Evolutionary conservation across 495 filamentous ascomycete species (phyloP).

Genomic region (Friedmanniomyces simplex): DNA sequence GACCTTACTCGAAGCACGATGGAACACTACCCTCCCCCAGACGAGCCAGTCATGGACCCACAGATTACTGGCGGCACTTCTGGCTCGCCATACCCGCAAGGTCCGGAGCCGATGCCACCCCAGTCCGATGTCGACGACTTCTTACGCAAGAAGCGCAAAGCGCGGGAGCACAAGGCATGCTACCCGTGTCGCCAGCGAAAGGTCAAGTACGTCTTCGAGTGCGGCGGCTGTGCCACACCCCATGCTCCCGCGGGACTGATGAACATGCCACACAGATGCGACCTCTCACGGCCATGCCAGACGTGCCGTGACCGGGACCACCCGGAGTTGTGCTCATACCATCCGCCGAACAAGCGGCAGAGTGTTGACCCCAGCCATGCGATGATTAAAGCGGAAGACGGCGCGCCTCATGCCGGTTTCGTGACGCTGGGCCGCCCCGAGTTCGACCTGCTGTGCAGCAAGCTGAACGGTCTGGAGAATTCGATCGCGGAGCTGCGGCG

Average conservation of each 20-base stretch:
- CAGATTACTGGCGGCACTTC: slow-evolving; percentile 4
- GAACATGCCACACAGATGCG: slow-evolving; percentile 12
- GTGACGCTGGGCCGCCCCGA: slow-evolving; percentile 29
- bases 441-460: slow-evolving; percentile 30
- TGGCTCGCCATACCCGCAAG: slow-evolving; percentile 1
- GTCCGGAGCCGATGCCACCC: slow-evolving; percentile 1
- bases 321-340: slow-evolving; percentile 34
- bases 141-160: slow-evolving; percentile 33
- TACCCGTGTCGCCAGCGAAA: slow-evolving; percentile 35
- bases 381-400: slow-evolving; percentile 16
- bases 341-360: slow-evolving; percentile 30
- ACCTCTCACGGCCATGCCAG: slow-evolving; percentile 19
- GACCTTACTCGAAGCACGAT: background rate
- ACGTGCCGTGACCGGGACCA: slow-evolving; percentile 30
- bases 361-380: slow-evolving; percentile 2
- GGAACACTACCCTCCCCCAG: background rate
- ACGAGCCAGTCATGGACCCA: slow-evolving; percentile 12
- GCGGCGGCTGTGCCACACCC: background rate
- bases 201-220: slow-evolving; percentile 18
- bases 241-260: too few relatives aligned
- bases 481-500: slow-evolving; percentile 27
- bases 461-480: slow-evolving; percentile 31
- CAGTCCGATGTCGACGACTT: slow-evolving; percentile 33
- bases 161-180: slow-evolving; percentile 35
- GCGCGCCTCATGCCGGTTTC: slow-evolving; percentile 9